A percentile compares a stretch with the other conserved stretches of the same genome.
Conservation (phyloP, 192 early-diverging fungal species). For the Cladochytrium replicatum region DNA sequence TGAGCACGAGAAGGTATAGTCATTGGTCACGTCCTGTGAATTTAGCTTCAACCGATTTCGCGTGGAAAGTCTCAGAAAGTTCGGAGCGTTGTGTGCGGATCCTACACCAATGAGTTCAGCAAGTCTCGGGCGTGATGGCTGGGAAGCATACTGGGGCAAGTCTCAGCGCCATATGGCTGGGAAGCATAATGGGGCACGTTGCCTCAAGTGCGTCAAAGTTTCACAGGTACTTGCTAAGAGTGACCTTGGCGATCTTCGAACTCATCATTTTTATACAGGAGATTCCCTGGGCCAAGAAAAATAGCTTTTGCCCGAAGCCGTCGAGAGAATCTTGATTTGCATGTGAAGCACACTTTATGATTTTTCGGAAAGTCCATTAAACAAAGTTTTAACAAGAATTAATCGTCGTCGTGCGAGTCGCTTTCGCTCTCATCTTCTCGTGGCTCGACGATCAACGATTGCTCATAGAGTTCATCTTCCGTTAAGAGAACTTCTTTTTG, state of each 20-base stretch:
- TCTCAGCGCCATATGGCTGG: no score
- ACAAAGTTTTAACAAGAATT: constrained; percentile 3
- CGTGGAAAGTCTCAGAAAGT: no score
- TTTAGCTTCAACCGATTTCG: no score
- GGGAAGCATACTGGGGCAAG: no score
- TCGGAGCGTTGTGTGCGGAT: no score
- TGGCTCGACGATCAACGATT: constrained; percentile 33
- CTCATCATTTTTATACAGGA: no score
- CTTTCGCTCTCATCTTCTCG: constrained; percentile 28
- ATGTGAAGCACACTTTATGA: neutral
- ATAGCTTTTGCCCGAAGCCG: neutral
- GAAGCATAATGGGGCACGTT: no score
- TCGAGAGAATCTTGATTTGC: neutral
- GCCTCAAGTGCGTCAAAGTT: neutral
- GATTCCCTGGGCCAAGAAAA: no score
- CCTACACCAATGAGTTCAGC: no score
- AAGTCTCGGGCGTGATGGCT: no score
- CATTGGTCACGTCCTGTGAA: no score
- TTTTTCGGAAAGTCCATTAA: neutral
- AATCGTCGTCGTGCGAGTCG: constrained; percentile 10
- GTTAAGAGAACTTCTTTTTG: constrained; percentile 10
- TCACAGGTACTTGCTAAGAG: neutral
- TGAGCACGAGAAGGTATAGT: no score
- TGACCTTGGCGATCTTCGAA: neutral
- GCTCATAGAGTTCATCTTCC: constrained; percentile 32